Conservation (phyloP, 805 yeast species). For the Lipomyces yamadae region DNA sequence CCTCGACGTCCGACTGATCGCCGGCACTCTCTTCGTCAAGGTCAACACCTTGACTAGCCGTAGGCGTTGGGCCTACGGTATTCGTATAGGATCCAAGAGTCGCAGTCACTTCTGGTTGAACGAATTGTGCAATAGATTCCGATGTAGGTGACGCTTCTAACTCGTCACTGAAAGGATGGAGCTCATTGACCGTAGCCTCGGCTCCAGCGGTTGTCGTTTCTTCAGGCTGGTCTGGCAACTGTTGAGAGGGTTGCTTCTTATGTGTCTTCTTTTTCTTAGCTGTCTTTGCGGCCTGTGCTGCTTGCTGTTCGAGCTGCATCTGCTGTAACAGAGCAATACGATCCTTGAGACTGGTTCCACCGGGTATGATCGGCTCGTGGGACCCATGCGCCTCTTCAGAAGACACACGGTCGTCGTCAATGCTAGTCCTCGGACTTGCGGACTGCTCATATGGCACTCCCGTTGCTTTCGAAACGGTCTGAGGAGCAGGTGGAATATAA, state of each 20-base stretch:
- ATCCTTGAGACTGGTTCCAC: constrained; percentile 74
- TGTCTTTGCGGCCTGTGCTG: constrained; percentile 29
- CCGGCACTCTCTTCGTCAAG: constrained; percentile 8
- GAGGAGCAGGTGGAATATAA: constrained; percentile 32
- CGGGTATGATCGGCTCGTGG: constrained; percentile 33
- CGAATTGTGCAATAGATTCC: background rate
- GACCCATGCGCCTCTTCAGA: constrained; percentile 23
- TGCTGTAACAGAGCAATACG: constrained; percentile 83
- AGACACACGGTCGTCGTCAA: constrained; percentile 10
- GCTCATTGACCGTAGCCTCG: constrained; percentile 7
- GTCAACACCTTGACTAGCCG: background rate
- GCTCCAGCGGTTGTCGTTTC: constrained; percentile 24
- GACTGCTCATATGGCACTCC: background rate
- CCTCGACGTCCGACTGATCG: constrained; percentile 21
- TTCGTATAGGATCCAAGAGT: background rate
- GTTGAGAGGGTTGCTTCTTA: constrained; percentile 19
- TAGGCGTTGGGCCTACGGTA: background rate
- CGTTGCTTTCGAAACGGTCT: constrained; percentile 18
- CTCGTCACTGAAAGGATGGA: background rate
- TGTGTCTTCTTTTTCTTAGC: constrained; percentile 21
- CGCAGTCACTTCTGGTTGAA: background rate
- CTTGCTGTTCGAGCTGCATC: constrained; percentile 79
- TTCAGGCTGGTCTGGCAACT: constrained; percentile 16
- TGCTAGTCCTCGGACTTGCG: constrained; percentile 16
- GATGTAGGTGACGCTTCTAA: background rate